phyloP scores from a whole-genome alignment of 441 rosid species.

The Populus hybrid region DNA sequence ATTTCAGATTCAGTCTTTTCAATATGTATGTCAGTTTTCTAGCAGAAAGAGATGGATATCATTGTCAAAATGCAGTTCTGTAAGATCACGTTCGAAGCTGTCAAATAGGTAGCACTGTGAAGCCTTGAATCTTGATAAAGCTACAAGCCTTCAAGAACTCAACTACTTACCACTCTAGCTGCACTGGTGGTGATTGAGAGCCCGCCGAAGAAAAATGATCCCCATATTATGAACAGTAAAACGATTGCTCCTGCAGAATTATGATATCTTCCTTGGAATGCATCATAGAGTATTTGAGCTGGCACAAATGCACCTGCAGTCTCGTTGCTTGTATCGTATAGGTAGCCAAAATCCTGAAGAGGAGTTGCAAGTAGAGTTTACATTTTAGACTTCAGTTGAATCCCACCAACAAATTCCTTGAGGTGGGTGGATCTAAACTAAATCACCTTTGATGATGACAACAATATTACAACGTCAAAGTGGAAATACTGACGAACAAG shows the following conservation, averaged over 20 bases:
- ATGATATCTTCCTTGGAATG: conserved; percentile 58
- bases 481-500: background rate
- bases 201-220: conserved; percentile 67
- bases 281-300: conserved; percentile 58
- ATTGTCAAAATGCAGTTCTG: background rate
- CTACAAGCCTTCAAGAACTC: background rate
- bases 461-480: background rate
- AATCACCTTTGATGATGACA: background rate
- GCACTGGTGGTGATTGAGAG: conserved; percentile 61
- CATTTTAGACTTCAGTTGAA: background rate
- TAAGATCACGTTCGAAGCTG: background rate
- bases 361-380: background rate
- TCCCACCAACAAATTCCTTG: background rate
- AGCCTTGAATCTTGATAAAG: background rate
- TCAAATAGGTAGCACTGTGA: background rate
- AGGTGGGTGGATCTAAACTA: background rate
- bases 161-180: conserved; percentile 50
- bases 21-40: background rate
- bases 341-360: conserved; percentile 40
- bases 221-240: conserved; percentile 57
- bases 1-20: background rate
- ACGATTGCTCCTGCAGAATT: conserved; percentile 52
- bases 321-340: conserved; percentile 54
- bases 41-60: background rate
- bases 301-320: conserved; percentile 57